Conservation (phyloP, 352 stramenopile genomes). For the Globisporangium spiculum region DNA sequence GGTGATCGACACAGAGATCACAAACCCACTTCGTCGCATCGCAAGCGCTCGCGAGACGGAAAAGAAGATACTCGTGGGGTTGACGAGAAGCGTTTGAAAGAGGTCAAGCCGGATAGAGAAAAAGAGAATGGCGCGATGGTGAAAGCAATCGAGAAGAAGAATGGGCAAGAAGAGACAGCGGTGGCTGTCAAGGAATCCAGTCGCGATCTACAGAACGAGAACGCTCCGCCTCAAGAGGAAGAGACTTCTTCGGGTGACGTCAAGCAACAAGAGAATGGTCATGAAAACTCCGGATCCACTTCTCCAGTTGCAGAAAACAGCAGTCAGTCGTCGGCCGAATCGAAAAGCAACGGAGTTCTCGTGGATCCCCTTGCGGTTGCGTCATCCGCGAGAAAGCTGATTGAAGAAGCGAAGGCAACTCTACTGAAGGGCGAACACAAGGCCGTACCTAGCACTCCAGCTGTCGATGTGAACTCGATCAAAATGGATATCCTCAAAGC, state of each 20-base stretch:
- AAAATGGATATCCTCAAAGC: conserved; percentile 82
- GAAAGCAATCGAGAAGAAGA: conserved; percentile 4
- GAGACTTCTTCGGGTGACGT: background rate
- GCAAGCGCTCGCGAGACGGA: conserved; percentile 17
- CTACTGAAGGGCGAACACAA: conserved; percentile 1
- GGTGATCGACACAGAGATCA: conserved; percentile 9
- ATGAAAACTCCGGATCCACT: conserved; percentile 2
- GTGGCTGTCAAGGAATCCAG: background rate
- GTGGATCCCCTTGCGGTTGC: conserved; percentile 7
- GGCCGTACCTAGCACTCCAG: conserved; percentile 10
- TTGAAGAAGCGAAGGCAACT: conserved; percentile 14
- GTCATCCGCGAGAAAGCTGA: conserved; percentile 9
- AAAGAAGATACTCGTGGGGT: background rate
- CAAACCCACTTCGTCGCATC: conserved; percentile 2
- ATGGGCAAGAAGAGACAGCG: background rate
- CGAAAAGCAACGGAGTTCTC: background rate
- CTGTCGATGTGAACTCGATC: conserved; percentile 68
- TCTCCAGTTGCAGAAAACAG: conserved; percentile 6
- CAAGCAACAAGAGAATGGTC: background rate
- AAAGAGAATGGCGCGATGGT: background rate
- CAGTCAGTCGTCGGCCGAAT: conserved; percentile 4
- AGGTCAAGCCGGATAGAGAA: background rate
- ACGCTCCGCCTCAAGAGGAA: background rate
- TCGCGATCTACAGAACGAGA: background rate
- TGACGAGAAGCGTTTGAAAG: background rate